Percentiles rank a stretch among this genome's conserved stretches.
These are phyloP conservation scores for Salix brachista DNA, from an alignment of 345 rosid genomes.

Conservation along the genomic window DNA sequence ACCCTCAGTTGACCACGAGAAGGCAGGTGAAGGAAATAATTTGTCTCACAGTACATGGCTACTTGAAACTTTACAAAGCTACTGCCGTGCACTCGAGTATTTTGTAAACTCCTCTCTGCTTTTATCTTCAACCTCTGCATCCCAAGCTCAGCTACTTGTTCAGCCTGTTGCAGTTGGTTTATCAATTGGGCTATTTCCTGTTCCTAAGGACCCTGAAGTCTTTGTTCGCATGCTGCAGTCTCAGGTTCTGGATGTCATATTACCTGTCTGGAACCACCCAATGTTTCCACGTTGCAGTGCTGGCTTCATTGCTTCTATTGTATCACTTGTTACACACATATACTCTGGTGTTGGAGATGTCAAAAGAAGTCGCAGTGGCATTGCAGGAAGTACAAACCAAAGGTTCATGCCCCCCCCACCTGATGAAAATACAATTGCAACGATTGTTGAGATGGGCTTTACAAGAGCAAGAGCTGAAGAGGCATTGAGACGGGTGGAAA, in stretches of 20 bases:
- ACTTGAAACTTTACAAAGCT: conserved; percentile 76
- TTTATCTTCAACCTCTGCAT: conserved; percentile 59
- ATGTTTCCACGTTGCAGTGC: conserved; percentile 75
- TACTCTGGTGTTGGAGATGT: conserved; percentile 89
- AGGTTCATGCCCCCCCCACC: conserved; percentile 77
- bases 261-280: conserved; percentile 82
- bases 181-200: conserved; percentile 81
- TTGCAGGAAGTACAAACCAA: conserved; percentile 63
- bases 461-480: conserved; percentile 96
- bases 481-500: conserved; percentile 82
- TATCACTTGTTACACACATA: conserved; percentile 70
- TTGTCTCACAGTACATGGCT: conserved; percentile 65
- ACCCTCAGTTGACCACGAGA: conserved; percentile 53
- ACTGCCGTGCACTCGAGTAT: conserved; percentile 73
- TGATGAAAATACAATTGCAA: conserved; percentile 79
- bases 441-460: conserved; percentile 96
- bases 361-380: conserved; percentile 64
- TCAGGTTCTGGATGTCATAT: conserved; percentile 84
- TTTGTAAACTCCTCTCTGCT: conserved; percentile 76
- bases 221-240: conserved; percentile 82
- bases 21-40: conserved; percentile 62
- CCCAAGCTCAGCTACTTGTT: conserved; percentile 87
- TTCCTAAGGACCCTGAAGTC: conserved; percentile 89
- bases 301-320: conserved; percentile 67
- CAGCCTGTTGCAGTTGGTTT: conserved; percentile 85